phyloP scores from a whole-genome alignment of 2,329 filamentous ascomycete genomes.

The Tolypocladium pustulatum region DNA sequence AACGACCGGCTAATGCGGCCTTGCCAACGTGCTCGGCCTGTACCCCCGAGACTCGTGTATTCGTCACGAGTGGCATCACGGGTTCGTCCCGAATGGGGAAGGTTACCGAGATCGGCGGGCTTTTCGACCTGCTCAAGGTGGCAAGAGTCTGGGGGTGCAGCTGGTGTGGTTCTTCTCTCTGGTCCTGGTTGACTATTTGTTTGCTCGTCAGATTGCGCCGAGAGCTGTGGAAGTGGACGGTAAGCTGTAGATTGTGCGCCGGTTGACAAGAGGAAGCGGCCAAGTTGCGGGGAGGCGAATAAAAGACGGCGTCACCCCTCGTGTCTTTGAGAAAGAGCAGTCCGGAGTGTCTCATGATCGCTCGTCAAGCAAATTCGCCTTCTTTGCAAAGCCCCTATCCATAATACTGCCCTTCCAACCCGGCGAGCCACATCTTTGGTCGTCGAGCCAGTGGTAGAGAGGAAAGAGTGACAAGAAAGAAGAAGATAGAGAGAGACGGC shows the following conservation, averaged over 20 bases:
- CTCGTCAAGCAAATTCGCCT: background rate
- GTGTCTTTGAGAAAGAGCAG: background rate
- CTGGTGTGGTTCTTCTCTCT: background rate
- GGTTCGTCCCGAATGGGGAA: conserved; percentile 1
- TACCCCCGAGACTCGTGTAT: background rate
- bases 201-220: background rate
- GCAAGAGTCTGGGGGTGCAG: background rate
- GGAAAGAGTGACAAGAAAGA: background rate
- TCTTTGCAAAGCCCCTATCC: background rate
- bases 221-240: background rate
- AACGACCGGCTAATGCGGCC: background rate
- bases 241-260: background rate
- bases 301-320: background rate
- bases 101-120: background rate
- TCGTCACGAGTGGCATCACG: background rate
- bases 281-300: background rate
- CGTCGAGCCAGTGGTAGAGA: background rate
- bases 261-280: background rate
- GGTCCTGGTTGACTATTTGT: background rate
- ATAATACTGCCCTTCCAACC: background rate
- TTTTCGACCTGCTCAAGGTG: background rate
- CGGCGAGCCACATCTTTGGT: background rate
- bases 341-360: background rate
- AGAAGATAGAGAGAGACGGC: background rate
- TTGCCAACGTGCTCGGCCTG: background rate